phyloP scores from a whole-genome alignment of 306 rosid genomes.

The Fragaria ananassa region DNA sequence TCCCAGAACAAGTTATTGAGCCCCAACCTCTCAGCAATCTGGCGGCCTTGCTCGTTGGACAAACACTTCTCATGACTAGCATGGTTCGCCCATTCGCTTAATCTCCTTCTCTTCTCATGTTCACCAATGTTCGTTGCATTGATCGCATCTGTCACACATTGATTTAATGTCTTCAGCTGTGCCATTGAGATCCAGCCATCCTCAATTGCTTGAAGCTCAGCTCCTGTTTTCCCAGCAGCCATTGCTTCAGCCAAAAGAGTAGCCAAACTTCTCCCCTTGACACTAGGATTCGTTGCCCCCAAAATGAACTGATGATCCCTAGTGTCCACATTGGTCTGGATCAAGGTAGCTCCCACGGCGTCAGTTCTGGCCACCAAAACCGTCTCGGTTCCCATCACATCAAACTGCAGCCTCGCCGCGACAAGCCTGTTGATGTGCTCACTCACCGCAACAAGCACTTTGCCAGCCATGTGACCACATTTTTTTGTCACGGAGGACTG shows the following conservation, averaged over 20 bases:
- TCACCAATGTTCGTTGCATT: constrained; percentile 42
- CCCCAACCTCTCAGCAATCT: constrained; percentile 60
- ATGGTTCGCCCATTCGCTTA: constrained; percentile 59
- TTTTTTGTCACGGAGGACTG: constrained; percentile 85
- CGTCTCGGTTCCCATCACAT: constrained; percentile 93
- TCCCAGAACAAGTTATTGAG: constrained; percentile 73
- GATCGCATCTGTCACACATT: constrained; percentile 67
- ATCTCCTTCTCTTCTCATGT: constrained; percentile 52
- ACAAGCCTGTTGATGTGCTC: constrained; percentile 90
- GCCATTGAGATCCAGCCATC: constrained; percentile 71
- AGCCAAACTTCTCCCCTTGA: constrained; percentile 56
- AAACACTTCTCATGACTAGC: constrained; percentile 55
- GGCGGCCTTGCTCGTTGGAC: constrained; percentile 67
- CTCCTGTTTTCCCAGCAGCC: constrained; percentile 69
- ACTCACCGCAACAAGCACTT: constrained; percentile 72
- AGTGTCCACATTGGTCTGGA: constrained; percentile 77
- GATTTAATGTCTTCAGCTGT: constrained; percentile 66
- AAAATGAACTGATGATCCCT: constrained; percentile 86
- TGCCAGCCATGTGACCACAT: constrained; percentile 98
- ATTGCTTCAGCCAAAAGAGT: constrained; percentile 53
- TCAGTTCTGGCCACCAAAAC: constrained; percentile 87
- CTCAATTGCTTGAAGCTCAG: constrained; percentile 73
- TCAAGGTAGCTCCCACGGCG: constrained; percentile 72
- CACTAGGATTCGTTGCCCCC: constrained; percentile 66
- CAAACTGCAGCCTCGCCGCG: constrained; percentile 89